A percentile compares a stretch with the other conserved stretches of the same genome.
These are phyloP conservation scores for Megacollybia marginata DNA, from an alignment of 768 basidiomycete genomes.

Conservation along the genomic window DNA sequence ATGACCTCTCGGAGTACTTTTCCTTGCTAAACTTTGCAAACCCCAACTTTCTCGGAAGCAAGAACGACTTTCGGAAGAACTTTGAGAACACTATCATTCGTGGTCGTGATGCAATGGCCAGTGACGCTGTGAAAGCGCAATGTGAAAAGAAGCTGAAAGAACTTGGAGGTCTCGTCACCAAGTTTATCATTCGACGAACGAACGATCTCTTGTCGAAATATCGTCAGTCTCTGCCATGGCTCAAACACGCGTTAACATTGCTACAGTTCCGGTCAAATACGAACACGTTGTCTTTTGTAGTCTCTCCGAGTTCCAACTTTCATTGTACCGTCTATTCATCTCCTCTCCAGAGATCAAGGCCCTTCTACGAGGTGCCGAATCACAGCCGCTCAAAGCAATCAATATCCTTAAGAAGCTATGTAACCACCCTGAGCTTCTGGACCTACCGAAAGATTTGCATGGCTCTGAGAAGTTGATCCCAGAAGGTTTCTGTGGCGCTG, in stretches of 20 bases:
- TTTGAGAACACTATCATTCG: conserved; percentile 89
- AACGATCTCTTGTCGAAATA: conserved; percentile 96
- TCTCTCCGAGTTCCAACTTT: conserved; percentile 74
- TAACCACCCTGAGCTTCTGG: conserved; percentile 88
- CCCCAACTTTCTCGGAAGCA: conserved; percentile 81
- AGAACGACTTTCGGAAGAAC: conserved; percentile 90
- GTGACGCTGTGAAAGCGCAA: conserved; percentile 66
- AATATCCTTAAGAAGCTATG: conserved; percentile 92
- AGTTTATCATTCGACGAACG: conserved; percentile 91
- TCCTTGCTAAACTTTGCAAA: conserved; percentile 91
- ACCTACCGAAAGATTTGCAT: conserved; percentile 75
- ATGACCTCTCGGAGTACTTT: conserved; percentile 92
- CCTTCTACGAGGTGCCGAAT: conserved; percentile 76
- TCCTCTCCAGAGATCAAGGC: conserved; percentile 90
- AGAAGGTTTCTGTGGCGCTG: conserved; percentile 66
- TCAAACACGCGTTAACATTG: conserved; percentile 1
- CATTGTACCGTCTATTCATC: conserved; percentile 86
- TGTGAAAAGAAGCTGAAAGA: conserved; percentile 90
- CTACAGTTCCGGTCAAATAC: conserved; percentile 93
- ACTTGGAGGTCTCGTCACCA: conserved; percentile 77
- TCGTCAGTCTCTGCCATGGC: conserved; percentile 39
- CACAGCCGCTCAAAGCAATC: conserved; percentile 94
- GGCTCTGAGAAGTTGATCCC: conserved; percentile 82
- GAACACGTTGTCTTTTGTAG: conserved; percentile 96
- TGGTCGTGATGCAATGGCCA: conserved; percentile 84